Evolutionary conservation across 2,329 filamentous ascomycete species (phyloP).

Genomic region (Penicillium brevicompactum): DNA sequence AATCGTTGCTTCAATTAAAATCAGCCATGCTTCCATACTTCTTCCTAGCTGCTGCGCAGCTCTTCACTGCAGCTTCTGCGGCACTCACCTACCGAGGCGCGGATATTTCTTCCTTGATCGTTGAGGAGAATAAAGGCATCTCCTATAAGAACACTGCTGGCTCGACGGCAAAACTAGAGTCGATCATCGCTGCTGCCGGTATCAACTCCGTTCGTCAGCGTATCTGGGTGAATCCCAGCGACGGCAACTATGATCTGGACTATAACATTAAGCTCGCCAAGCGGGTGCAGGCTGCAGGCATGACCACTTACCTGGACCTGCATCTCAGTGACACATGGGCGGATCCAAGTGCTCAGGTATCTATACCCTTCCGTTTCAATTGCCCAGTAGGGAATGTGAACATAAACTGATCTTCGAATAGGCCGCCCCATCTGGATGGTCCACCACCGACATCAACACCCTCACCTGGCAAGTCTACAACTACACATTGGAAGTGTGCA

Average conservation of each 20-base stretch:
- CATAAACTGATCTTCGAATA: slow-evolving; percentile 19
- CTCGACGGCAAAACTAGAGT: slow-evolving; percentile 59
- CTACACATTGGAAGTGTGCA: slow-evolving; percentile 65
- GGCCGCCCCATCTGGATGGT: slow-evolving; percentile 65
- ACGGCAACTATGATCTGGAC: slow-evolving; percentile 67
- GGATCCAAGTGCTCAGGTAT: slow-evolving; percentile 63
- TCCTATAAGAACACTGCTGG: slow-evolving; percentile 62
- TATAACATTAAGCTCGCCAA: slow-evolving; percentile 71
- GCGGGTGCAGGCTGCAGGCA: slow-evolving; percentile 63
- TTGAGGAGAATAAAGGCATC: slow-evolving; percentile 65
- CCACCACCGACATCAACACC: slow-evolving; percentile 56
- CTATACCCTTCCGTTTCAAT: neutral
- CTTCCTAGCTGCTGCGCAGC: slow-evolving; percentile 16
- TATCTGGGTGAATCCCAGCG: slow-evolving; percentile 69
- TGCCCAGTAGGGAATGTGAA: too few relatives aligned
- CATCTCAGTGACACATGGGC: slow-evolving; percentile 73
- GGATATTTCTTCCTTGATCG: slow-evolving; percentile 68
- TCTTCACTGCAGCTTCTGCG: slow-evolving; percentile 33
- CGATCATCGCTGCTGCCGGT: slow-evolving; percentile 62
- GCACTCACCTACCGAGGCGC: slow-evolving; percentile 66
- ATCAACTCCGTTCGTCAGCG: slow-evolving; percentile 72
- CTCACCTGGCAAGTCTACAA: slow-evolving; percentile 67
- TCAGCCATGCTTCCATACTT: slow-evolving; percentile 13
- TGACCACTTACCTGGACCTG: slow-evolving; percentile 64
- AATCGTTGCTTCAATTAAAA: neutral